phyloP scores from a whole-genome alignment of 148 eudicot genomes.

The Camellia japonica region DNA sequence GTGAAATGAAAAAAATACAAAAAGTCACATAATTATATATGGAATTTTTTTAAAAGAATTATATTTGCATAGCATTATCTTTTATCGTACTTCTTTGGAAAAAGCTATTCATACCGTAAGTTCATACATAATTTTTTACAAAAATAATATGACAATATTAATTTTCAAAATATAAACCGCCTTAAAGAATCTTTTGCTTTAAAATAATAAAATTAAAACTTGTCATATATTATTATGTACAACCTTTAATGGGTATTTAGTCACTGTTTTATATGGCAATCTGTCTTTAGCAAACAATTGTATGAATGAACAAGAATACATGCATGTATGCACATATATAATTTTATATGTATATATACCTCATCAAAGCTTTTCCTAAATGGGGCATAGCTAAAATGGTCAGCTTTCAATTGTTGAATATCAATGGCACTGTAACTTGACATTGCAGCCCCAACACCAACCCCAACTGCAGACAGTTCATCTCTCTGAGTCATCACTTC shows the following conservation, averaged over 20 bases:
- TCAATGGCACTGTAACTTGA: slow-evolving; percentile 53
- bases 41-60: background rate
- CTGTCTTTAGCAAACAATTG: background rate
- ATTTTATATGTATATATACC: slow-evolving; percentile 27
- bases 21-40: background rate
- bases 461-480: slow-evolving; percentile 40
- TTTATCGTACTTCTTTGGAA: no score
- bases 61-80: background rate
- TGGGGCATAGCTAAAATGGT: slow-evolving; percentile 62
- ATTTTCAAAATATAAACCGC: no score
- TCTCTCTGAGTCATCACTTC: slow-evolving; percentile 48
- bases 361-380: slow-evolving; percentile 67
- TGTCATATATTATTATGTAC: no score
- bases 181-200: no score
- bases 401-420: slow-evolving; percentile 64
- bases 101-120: no score
- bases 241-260: no score
- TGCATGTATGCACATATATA: no score
- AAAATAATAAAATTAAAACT: no score
- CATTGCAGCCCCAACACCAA: slow-evolving; percentile 34
- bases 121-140: no score
- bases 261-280: no score
- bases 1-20: background rate
- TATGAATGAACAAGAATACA: background rate
- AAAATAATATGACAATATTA: no score